phyloP scores from a whole-genome alignment of 768 basidiomycete species.

The Neoboletus brunneissimus region DNA sequence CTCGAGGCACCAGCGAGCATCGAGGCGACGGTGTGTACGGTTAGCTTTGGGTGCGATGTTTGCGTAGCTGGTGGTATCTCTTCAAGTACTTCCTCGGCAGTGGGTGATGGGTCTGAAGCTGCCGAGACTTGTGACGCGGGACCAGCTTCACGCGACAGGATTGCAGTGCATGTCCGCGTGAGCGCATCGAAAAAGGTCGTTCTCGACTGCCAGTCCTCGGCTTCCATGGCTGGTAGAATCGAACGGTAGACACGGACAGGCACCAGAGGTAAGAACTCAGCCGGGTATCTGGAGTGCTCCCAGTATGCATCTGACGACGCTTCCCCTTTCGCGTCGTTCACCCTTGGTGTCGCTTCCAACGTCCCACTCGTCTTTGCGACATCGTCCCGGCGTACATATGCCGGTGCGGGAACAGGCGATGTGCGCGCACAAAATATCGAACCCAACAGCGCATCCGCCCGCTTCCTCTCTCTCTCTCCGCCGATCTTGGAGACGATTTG shows the following conservation, averaged over 20 bases:
- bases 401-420: slow-evolving; percentile 7
- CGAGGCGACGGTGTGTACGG: slow-evolving; percentile 74
- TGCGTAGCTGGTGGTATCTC: slow-evolving; percentile 54
- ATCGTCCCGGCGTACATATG: background rate
- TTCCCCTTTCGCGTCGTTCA: no score
- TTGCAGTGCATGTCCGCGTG: slow-evolving; percentile 48
- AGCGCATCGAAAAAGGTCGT: slow-evolving; percentile 46
- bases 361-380: background rate
- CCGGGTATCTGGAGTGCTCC: slow-evolving; percentile 57
- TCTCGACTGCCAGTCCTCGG: background rate
- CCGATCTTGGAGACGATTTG: slow-evolving; percentile 83
- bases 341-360: background rate
- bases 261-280: slow-evolving; percentile 52
- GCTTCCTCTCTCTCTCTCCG: slow-evolving; percentile 59
- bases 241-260: slow-evolving; percentile 54
- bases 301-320: slow-evolving; percentile 49
- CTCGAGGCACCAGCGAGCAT: slow-evolving; percentile 64
- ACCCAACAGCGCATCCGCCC: slow-evolving; percentile 62
- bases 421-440: slow-evolving; percentile 10
- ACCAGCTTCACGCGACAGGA: slow-evolving; percentile 46
- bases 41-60: slow-evolving; percentile 57
- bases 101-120: background rate
- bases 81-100: slow-evolving; percentile 6
- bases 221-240: slow-evolving; percentile 14
- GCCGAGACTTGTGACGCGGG: background rate